A percentile compares a stretch with the other conserved stretches of the same genome.
Conservation (phyloP, 2,329 filamentous ascomycete genomes). For the Daldinia eschscholtzii region DNA sequence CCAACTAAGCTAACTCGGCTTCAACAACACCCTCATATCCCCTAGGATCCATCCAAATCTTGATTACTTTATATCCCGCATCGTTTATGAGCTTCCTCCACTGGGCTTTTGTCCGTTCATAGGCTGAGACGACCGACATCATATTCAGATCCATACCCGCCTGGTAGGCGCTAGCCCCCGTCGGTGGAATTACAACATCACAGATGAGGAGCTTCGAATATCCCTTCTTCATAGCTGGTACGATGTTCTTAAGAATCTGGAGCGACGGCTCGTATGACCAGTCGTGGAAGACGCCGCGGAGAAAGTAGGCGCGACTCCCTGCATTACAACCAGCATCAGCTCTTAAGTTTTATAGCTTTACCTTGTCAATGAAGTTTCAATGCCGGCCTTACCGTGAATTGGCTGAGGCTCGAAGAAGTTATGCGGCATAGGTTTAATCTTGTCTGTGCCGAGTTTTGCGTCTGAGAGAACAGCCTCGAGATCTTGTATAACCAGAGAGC, state of each 20-base stretch:
- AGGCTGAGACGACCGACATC: conserved; percentile 41
- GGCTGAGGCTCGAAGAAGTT: conserved; percentile 54
- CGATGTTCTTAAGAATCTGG: conserved; percentile 52
- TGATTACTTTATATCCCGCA: conserved; percentile 40
- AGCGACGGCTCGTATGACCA: conserved; percentile 54
- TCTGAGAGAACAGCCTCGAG: conserved; percentile 50
- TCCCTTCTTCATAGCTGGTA: conserved; percentile 50
- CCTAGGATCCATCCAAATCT: conserved; percentile 41
- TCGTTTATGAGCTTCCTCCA: conserved; percentile 41
- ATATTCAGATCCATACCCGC: conserved; percentile 43
- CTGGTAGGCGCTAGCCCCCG: conserved; percentile 48
- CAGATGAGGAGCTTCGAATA: conserved; percentile 60
- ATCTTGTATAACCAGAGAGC: conserved; percentile 57
- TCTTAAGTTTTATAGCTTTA: neutral
- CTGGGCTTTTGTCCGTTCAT: conserved; percentile 42
- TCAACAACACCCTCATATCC: conserved; percentile 43
- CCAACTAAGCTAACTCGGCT: conserved; percentile 41
- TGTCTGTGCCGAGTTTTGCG: conserved; percentile 28
- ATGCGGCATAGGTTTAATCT: conserved; percentile 49
- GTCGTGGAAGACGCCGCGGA: conserved; percentile 56
- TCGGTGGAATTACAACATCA: conserved; percentile 57
- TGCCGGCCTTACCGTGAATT: conserved; percentile 41
- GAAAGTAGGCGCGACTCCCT: conserved; percentile 53
- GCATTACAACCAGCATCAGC: conserved; percentile 5
- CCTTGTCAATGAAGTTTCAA: neutral